Conservation (phyloP, 306 rosid genomes). For the Dryas alaskensis region DNA sequence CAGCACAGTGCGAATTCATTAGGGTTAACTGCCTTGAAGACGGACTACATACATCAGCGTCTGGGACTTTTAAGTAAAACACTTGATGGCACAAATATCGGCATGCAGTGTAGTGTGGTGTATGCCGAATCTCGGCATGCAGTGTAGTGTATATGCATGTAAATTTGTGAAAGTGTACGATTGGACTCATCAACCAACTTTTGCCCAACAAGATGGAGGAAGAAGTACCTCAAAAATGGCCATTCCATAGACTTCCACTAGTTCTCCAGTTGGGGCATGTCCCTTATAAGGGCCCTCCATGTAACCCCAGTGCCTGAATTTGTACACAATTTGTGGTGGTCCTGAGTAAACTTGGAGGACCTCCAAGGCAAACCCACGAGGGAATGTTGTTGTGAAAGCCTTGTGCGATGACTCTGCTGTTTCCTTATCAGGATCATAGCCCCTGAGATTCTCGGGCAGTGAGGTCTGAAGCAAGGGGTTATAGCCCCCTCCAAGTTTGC, state of each 20-base stretch:
- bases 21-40: no score
- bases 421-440: conserved; percentile 50
- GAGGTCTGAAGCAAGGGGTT: conserved; percentile 56
- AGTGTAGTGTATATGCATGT: no score
- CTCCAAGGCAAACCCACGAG: conserved; percentile 71
- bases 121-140: no score
- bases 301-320: conserved; percentile 79
- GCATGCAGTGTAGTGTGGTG: no score
- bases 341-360: conserved; percentile 50
- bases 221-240: conserved; percentile 49
- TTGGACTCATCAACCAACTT: no score
- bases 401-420: conserved; percentile 54
- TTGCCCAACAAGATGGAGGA: background rate
- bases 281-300: conserved; percentile 76
- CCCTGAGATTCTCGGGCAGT: conserved; percentile 47
- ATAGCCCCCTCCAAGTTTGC: conserved; percentile 65
- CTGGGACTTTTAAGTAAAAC: no score
- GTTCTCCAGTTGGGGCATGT: conserved; percentile 55
- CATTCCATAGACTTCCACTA: conserved; percentile 49
- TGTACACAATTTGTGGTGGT: conserved; percentile 57
- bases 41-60: no score
- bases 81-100: no score
- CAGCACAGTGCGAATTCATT: no score
- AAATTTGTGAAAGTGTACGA: no score
- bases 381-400: conserved; percentile 54